Evolutionary conservation across 1,284 basidiomycete genomes (phyloP).

Genomic region (Vanrija humicola): DNA sequence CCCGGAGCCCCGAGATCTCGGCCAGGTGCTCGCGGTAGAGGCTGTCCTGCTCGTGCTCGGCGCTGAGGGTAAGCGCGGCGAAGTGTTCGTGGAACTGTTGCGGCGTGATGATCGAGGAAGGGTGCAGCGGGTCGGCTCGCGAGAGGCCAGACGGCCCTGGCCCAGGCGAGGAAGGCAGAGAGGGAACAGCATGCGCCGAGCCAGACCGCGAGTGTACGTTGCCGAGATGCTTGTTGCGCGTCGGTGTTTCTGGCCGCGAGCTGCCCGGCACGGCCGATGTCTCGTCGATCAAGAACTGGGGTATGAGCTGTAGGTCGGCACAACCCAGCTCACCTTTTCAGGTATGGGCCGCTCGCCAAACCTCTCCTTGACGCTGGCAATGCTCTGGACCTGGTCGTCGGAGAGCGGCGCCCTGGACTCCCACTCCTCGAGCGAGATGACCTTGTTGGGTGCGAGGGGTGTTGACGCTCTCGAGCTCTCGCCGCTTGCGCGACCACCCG

Average conservation of each 20-base stretch:
- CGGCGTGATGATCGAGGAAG: slow-evolving; percentile 67
- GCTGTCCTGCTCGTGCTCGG: slow-evolving; percentile 84
- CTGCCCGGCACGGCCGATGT: slow-evolving; percentile 28
- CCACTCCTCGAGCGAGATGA: slow-evolving; percentile 73
- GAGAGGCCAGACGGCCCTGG: slow-evolving; percentile 29
- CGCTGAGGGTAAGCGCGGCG: slow-evolving; percentile 73
- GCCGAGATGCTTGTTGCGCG: slow-evolving; percentile 1
- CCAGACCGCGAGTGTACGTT: slow-evolving; percentile 6
- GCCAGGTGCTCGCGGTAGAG: slow-evolving; percentile 79
- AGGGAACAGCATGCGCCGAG: slow-evolving; percentile 14
- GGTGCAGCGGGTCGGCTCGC: slow-evolving; percentile 38
- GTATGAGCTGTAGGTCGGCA: neutral
- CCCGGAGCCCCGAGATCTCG: slow-evolving; percentile 66
- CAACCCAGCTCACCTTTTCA: slow-evolving; percentile 59
- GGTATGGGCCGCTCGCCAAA: slow-evolving; percentile 63
- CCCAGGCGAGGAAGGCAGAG: slow-evolving; percentile 10
- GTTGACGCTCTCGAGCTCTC: slow-evolving; percentile 5
- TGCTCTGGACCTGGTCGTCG: slow-evolving; percentile 65
- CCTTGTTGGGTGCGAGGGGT: slow-evolving; percentile 14
- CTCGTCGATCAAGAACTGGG: slow-evolving; percentile 15
- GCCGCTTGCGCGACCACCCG: neutral
- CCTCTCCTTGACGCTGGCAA: slow-evolving; percentile 61
- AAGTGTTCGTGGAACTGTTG: slow-evolving; percentile 97
- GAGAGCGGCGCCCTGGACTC: slow-evolving; percentile 70
- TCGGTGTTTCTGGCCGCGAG: slow-evolving; percentile 34